A percentile compares a stretch with the other conserved stretches of the same genome.
Evolutionary conservation across 768 basidiomycete species (phyloP).

Genomic region (Agaricus sinodeliciosus): DNA sequence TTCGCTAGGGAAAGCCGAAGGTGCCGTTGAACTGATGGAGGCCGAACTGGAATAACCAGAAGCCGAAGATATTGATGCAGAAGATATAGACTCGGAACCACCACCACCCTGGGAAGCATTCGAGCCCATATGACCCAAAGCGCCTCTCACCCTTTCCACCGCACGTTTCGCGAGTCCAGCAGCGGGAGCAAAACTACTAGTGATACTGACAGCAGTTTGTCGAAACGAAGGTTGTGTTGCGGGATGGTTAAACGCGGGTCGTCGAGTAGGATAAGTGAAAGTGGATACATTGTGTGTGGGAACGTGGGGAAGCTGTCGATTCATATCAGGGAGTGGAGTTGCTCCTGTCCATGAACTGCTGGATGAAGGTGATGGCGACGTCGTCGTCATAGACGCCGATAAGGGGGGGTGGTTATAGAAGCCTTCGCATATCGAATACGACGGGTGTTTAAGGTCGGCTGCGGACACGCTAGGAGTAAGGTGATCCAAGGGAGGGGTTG

Average conservation of each 20-base stretch:
- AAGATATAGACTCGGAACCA: conserved; percentile 39
- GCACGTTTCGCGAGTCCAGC: conserved; percentile 73
- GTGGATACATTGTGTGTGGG: conserved; percentile 12
- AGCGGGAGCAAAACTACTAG: conserved; percentile 59
- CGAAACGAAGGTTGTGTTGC: conserved; percentile 20
- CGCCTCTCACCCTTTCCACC: conserved; percentile 70
- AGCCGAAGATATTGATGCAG: conserved; percentile 26
- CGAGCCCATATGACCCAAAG: conserved; percentile 40
- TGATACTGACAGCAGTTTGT: conserved; percentile 66
- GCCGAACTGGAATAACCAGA: conserved; percentile 6
- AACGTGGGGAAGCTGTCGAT: conserved; percentile 17
- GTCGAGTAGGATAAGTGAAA: conserved; percentile 8
- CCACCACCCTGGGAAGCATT: background rate
- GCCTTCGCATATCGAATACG: conserved; percentile 29
- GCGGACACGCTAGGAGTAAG: conserved; percentile 24
- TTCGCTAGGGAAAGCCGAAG: conserved; percentile 31
- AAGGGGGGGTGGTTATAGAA: conserved; percentile 17
- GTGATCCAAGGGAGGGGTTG: conserved; percentile 17
- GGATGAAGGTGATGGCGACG: conserved; percentile 8
- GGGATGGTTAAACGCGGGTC: conserved; percentile 7
- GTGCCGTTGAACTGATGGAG: conserved; percentile 23
- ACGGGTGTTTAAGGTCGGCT: conserved; percentile 24
- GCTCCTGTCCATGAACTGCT: conserved; percentile 19
- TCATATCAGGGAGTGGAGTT: conserved; percentile 17
- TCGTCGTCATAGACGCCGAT: conserved; percentile 10